Base-by-base conservation (phyloP, 2,329 filamentous ascomycete species). In the Verticillium zaregamsianum region DNA sequence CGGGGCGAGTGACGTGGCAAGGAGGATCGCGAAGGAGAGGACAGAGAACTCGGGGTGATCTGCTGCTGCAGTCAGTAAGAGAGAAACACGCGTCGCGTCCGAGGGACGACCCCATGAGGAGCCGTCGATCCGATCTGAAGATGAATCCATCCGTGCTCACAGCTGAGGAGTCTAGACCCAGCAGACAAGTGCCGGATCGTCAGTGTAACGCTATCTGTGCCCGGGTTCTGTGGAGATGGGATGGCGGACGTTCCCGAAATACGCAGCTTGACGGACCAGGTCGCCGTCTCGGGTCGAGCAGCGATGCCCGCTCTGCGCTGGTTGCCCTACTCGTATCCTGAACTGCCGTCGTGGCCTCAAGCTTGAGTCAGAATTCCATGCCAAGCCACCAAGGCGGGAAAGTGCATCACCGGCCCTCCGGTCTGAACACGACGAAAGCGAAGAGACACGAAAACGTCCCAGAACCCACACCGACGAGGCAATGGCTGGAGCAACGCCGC, bases 1-100 rank as follows among this genome's bases (percentile, higher is more conserved):
- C 1, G 79, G 79, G 6, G 80, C 79, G 3, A 76, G 71, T 62
- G 70, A 71, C 2, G 71, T 77, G 35, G 68, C 71, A 23, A 69
- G 71, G 65, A 59, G n/a, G 12, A 55, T 63, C 23, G 12, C n/a
- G 35, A 52, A 52, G 20, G 45, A 52, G 20, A 52, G 45, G 20
- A 20, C 11, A n/a, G 11, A 12, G 20, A 3, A 25, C 2, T 52
- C n/a, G 12, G 45, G 11, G n/a, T 52, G 20, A 25, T 52, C 45
- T 20, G 20, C 12, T 1, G 20, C 20, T 52, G 37, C 15, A 3
- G 2, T 23, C 7, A 23, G 45, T 52, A n/a, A 12, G 20, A n/a
- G 20, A 23, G n/a, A 20, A 8, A 12, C 12, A 23, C 20, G 45
- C 20, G 20, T 52, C 8, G 20, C 11, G n/a, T 23, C 8, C n/a